Percentiles rank a stretch among this genome's conserved stretches.
Conservation (phyloP, 208 protist genomes). For the Trypanosoma vivax region DNA sequence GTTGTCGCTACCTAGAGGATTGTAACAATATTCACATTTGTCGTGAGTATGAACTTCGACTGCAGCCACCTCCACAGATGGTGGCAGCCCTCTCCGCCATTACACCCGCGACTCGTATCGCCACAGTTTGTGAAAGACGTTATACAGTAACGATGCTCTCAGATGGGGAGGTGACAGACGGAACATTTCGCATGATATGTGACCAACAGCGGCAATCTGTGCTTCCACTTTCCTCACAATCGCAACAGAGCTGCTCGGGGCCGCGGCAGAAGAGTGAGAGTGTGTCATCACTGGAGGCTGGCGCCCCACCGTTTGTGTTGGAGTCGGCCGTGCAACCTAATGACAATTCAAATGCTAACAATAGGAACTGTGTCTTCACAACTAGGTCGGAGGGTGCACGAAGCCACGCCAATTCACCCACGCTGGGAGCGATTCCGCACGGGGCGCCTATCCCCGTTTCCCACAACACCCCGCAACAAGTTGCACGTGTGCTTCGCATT, state of each 20-base stretch:
- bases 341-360: background rate
- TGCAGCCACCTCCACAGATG: constrained; percentile 71
- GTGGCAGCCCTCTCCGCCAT: constrained; percentile 39
- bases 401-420: constrained; percentile 9
- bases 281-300: background rate
- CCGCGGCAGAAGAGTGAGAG: constrained; percentile 26
- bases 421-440: background rate
- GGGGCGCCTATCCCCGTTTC: background rate
- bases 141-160: constrained; percentile 64
- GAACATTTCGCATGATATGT: constrained; percentile 54
- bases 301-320: background rate
- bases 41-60: constrained; percentile 69
- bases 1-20: constrained; percentile 86
- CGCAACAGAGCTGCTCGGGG: constrained; percentile 1
- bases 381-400: background rate
- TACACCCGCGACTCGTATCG: constrained; percentile 43
- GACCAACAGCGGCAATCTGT: constrained; percentile 38
- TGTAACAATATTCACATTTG: constrained; percentile 92
- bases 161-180: constrained; percentile 63
- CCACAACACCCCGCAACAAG: background rate
- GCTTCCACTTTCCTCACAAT: background rate
- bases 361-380: background rate
- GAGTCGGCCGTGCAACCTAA: background rate
- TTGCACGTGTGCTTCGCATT: constrained; percentile 10
- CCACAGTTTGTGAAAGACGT: constrained; percentile 65